These are phyloP conservation scores for Diaporthe sp. DNA, from an alignment of 2,329 filamentous ascomycete genomes.

Conservation along the genomic window DNA sequence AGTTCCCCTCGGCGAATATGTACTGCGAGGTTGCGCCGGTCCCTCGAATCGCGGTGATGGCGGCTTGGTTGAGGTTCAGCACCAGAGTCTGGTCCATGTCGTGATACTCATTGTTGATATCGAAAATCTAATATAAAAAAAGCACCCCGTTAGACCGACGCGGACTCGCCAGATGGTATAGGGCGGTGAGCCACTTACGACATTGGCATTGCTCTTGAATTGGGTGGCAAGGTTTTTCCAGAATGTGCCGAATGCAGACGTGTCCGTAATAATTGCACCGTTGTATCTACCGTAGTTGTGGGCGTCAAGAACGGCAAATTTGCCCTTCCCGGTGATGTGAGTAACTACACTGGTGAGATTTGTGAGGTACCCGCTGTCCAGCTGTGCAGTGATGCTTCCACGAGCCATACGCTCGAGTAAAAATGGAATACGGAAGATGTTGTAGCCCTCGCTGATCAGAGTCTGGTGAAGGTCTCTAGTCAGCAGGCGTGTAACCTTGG, in stretches of 20 bases:
- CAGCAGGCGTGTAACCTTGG: neutral
- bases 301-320: slow-evolving; percentile 57
- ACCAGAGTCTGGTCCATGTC: slow-evolving; percentile 70
- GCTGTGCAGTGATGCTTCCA: slow-evolving; percentile 56
- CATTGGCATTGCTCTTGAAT: slow-evolving; percentile 65
- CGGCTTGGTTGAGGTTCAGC: slow-evolving; percentile 71
- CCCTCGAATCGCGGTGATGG: slow-evolving; percentile 69
- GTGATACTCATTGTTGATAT: slow-evolving; percentile 75
- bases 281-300: slow-evolving; percentile 72
- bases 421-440: slow-evolving; percentile 69
- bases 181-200: slow-evolving; percentile 45
- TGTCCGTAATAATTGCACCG: slow-evolving; percentile 64
- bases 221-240: slow-evolving; percentile 67
- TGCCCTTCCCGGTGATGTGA: slow-evolving; percentile 48
- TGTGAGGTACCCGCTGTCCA: slow-evolving; percentile 49
- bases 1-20: slow-evolving; percentile 61
- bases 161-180: too few relatives aligned
- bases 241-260: slow-evolving; percentile 65
- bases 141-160: neutral
- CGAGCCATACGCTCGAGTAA: slow-evolving; percentile 72
- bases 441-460: slow-evolving; percentile 66
- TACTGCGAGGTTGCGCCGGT: slow-evolving; percentile 66
- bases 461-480: slow-evolving; percentile 48
- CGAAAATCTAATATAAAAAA: slow-evolving; percentile 59
- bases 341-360: slow-evolving; percentile 51